phyloP scores from a whole-genome alignment of 805 yeast species.

The Pichia phayaonensis region DNA sequence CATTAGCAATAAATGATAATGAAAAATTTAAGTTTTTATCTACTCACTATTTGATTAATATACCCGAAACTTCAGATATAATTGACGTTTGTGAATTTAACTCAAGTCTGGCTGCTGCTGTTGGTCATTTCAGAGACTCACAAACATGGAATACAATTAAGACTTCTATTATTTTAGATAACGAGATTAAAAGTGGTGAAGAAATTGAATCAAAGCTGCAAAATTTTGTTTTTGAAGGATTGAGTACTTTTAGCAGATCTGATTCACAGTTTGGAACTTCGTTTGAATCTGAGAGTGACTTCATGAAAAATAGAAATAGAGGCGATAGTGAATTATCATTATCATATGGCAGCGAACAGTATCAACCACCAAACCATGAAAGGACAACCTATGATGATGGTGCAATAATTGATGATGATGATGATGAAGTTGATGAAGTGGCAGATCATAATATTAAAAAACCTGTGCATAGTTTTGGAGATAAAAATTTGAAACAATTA shows the following conservation, averaged over 20 bases:
- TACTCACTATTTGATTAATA: conserved; percentile 37
- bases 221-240: conserved; percentile 11
- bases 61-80: conserved; percentile 43
- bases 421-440: conserved; percentile 4
- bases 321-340: background rate
- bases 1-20: conserved; percentile 36
- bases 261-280: conserved; percentile 18
- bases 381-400: conserved; percentile 13
- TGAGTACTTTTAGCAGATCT: conserved; percentile 14
- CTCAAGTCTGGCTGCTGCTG: conserved; percentile 47
- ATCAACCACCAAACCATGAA: background rate
- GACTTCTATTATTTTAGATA: conserved; percentile 36
- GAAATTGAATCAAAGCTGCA: conserved; percentile 10
- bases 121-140: conserved; percentile 43
- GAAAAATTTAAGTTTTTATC: conserved; percentile 41
- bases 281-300: conserved; percentile 13
- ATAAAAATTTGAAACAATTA: background rate
- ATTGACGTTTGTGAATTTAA: conserved; percentile 51
- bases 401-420: conserved; percentile 22
- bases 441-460: background rate
- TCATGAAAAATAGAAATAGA: background rate
- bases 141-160: conserved; percentile 58
- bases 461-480: background rate
- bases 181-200: conserved; percentile 6
- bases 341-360: conserved; percentile 1